Base-by-base conservation (phyloP, 768 basidiomycete species). In the Lactifluus rugatus region DNA sequence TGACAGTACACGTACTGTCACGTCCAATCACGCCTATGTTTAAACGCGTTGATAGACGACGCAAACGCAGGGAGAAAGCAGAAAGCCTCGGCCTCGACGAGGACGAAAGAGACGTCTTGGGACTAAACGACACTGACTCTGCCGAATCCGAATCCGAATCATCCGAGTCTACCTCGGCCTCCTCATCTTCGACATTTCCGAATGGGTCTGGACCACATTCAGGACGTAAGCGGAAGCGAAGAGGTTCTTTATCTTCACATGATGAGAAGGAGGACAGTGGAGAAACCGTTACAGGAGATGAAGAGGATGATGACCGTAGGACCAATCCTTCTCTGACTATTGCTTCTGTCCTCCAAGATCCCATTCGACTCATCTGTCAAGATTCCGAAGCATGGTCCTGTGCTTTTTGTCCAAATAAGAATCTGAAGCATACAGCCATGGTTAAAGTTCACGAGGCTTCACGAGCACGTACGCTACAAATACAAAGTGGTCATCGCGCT, bases 11-110 rank as follows among this genome's bases (percentile, higher is more conserved):
- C n/a, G n/a, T n/a, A n/a, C n/a, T n/a, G 21, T 16, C 21, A 9
- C 19, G 37, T 17, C 37, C 5, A 39, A 39, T 39, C 14, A n/a
- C 37, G 10, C 31, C 32, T 48, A 90, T 90, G 88, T 89, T 88
- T 76, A 90, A 91, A 71, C 81, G 89, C 58, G 76, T 88, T 7
- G 83, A 83, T 63, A 89, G 83, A 67, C 78, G 83, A 47, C 78
- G 76, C 25, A 76, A 75, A 65, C 83, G 78, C 64, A 77, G 75
- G 58, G 75, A 83, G 65, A 75, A 83, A 62, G 85, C 85, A 60
- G 83, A 84, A 67, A 78, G 81, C 51, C 75, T 85, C 36, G 84
- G 81, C 0, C 63, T 86, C 5, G 81, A 86, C 57, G 79, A 77
- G 34, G 83, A 83, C n/a, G 73, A 75, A 73, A 85, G 78, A 66